Percentiles rank a stretch among this genome's conserved stretches.
Conservation (phyloP, 140 eudicot genomes). For the Stevia rebaudiana region DNA sequence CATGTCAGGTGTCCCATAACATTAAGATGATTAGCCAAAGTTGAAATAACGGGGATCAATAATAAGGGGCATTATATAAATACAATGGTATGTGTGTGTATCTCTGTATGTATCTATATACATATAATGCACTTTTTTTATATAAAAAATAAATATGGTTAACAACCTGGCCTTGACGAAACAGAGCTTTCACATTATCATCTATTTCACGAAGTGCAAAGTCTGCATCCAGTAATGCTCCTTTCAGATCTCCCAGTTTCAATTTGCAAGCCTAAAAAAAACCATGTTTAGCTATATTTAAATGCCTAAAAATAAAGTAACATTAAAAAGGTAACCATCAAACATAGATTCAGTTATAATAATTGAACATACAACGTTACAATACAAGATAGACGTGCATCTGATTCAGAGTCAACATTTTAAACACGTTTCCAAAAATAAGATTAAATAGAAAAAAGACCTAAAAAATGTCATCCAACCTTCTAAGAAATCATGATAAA, state of each 20-base stretch:
- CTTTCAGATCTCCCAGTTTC: conserved; percentile 79
- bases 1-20: not conserved
- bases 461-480: not conserved
- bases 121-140: not conserved
- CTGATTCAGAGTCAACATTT: conserved; percentile 1
- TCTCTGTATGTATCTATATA: no score
- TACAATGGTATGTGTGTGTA: no score
- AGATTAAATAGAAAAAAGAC: not conserved
- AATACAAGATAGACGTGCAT: not conserved
- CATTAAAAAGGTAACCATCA: not conserved
- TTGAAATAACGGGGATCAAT: not conserved
- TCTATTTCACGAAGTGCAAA: conserved; percentile 87
- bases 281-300: conserved; percentile 15
- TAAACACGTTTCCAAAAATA: not conserved
- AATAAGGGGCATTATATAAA: not conserved
- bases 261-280: conserved; percentile 69
- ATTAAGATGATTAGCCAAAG: not conserved
- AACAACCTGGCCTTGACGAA: conserved; percentile 95
- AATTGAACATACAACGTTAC: not conserved
- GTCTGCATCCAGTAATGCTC: conserved; percentile 87
- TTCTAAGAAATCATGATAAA: not conserved
- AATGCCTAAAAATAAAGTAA: not conserved
- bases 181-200: conserved; percentile 83
- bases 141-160: not conserved
- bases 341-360: not conserved